phyloP scores from a whole-genome alignment of 768 basidiomycete genomes.

The Boletus rubroflammeus region DNA sequence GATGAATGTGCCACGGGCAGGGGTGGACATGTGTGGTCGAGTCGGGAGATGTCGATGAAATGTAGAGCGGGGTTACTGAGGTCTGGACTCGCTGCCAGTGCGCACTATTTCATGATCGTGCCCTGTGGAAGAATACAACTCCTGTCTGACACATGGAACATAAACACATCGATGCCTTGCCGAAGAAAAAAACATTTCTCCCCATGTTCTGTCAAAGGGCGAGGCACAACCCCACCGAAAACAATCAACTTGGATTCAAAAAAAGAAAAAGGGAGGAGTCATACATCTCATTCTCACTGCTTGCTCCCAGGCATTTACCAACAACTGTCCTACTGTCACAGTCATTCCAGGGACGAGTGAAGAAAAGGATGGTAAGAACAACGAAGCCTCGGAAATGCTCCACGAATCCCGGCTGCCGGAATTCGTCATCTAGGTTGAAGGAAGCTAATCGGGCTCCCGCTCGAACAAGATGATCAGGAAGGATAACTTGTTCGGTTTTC shows the following conservation, averaged over 20 bases:
- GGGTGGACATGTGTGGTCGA: not conserved
- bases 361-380: not conserved
- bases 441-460: not conserved
- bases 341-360: not conserved
- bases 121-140: no score
- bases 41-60: not conserved
- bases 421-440: not conserved
- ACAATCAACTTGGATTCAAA: not conserved
- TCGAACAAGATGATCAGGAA: not conserved
- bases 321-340: not conserved
- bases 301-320: no score
- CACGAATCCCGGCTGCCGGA: not conserved
- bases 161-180: no score
- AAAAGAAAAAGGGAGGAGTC: no score
- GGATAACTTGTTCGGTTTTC: not conserved
- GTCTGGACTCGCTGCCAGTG: not conserved
- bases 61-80: not conserved
- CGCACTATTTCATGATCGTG: no score
- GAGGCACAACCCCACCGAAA: not conserved
- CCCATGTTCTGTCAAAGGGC: not conserved
- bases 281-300: not conserved
- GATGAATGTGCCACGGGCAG: constrained; percentile 71
- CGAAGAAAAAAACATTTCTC: not conserved
- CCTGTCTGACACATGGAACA: no score
- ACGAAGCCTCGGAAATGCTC: not conserved